Evolutionary conservation across 441 rosid species (phyloP).

Genomic region (Jatropha podagrica): DNA sequence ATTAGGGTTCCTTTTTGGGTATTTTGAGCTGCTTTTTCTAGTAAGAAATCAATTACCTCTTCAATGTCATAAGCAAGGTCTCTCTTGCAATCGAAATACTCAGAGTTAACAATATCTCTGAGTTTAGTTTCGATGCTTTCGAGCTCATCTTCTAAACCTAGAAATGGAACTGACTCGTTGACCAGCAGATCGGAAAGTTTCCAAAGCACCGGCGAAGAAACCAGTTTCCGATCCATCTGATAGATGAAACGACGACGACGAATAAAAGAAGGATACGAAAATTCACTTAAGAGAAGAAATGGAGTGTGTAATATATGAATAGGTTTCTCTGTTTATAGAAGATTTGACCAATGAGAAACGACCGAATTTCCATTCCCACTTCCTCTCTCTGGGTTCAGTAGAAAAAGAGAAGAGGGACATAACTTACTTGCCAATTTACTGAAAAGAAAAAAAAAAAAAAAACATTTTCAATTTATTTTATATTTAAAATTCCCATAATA

Average conservation of each 20-base stretch:
- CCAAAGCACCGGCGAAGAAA: conserved; percentile 16
- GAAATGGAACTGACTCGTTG: conserved; percentile 12
- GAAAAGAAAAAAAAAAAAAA: too few species aligned
- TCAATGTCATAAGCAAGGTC: conserved; percentile 23
- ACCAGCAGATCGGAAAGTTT: conserved; percentile 22
- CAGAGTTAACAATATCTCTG: conserved; percentile 23
- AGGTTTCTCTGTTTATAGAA: background rate
- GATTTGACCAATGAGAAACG: background rate
- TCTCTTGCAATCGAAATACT: conserved; percentile 18
- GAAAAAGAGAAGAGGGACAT: background rate
- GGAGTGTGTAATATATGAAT: background rate
- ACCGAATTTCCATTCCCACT: background rate
- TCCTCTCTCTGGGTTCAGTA: background rate
- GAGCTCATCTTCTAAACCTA: conserved; percentile 18
- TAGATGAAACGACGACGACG: background rate
- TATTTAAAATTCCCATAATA: too few species aligned
- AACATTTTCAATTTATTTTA: too few species aligned
- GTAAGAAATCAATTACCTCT: conserved; percentile 19
- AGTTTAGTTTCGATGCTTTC: conserved; percentile 19
- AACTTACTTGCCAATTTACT: background rate
- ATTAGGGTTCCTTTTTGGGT: conserved; percentile 8
- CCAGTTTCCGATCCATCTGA: conserved; percentile 22
- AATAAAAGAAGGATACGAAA: background rate
- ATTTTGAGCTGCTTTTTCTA: background rate
- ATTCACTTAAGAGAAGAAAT: background rate